These are phyloP conservation scores for Cucurbita argyrosperma DNA, from an alignment of 306 rosid genomes.

Conservation along the genomic window DNA sequence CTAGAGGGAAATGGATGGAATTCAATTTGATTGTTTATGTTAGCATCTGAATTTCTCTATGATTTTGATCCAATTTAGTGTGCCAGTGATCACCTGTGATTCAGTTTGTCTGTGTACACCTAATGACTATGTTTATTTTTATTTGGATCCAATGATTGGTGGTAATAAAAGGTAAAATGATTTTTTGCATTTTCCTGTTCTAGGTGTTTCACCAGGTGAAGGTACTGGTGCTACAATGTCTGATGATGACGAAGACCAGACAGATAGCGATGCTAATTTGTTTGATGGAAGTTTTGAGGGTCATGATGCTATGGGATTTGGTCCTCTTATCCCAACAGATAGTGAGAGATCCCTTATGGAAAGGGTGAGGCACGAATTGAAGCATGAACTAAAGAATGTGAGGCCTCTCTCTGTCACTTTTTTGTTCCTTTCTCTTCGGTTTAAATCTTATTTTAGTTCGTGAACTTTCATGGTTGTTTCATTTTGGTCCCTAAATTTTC, in stretches of 20 bases:
- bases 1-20: not conserved
- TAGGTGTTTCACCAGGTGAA: slow-evolving; percentile 91
- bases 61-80: not conserved
- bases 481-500: too few relatives aligned
- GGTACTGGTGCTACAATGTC: slow-evolving; percentile 95
- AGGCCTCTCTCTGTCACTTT: slow-evolving; percentile 21
- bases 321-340: slow-evolving; percentile 85
- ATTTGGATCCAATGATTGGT: not conserved
- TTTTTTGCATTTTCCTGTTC: slow-evolving; percentile 58
- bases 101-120: not conserved
- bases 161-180: not conserved
- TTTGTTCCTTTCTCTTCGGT: not conserved
- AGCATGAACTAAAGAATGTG: slow-evolving; percentile 93
- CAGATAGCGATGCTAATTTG: slow-evolving; percentile 52
- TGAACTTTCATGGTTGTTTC: too few relatives aligned
- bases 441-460: not conserved
- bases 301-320: slow-evolving; percentile 56
- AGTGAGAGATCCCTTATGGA: slow-evolving; percentile 88
- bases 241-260: slow-evolving; percentile 66
- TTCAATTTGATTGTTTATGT: not conserved
- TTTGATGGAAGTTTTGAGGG: slow-evolving; percentile 65
- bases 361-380: slow-evolving; percentile 80
- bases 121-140: not conserved
- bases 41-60: not conserved
- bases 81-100: not conserved